These are phyloP conservation scores for Bipolaris cookei DNA, from an alignment of 2,329 filamentous ascomycete genomes.

Conservation along the genomic window DNA sequence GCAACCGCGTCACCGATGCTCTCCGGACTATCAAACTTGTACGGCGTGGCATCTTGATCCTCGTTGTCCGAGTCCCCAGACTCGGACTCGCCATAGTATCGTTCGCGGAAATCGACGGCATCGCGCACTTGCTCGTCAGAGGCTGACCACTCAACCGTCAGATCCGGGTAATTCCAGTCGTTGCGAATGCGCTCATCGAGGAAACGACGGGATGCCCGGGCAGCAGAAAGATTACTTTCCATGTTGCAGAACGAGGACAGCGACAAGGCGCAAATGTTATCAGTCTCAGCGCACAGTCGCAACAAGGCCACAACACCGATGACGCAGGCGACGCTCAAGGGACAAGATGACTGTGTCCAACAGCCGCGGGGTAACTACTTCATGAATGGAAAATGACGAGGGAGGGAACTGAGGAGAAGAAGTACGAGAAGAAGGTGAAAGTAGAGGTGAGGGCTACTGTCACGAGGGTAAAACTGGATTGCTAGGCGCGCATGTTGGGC, in stretches of 20 bases:
- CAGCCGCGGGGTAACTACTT: neutral
- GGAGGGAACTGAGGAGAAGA: too few relatives aligned
- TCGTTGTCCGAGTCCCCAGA: slow-evolving; percentile 34
- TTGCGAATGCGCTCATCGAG: slow-evolving; percentile 52
- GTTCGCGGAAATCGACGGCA: slow-evolving; percentile 51
- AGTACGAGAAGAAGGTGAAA: neutral
- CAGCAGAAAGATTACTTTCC: slow-evolving; percentile 52
- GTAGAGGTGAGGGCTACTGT: neutral
- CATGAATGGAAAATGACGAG: neutral
- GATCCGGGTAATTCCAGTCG: slow-evolving; percentile 55
- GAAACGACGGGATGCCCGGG: slow-evolving; percentile 51
- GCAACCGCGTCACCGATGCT: slow-evolving; percentile 50
- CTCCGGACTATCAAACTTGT: slow-evolving; percentile 55
- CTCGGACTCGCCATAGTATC: slow-evolving; percentile 50
- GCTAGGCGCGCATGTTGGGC: neutral
- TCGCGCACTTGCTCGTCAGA: slow-evolving; percentile 44
- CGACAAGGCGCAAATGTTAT: neutral
- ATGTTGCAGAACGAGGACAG: slow-evolving; percentile 24
- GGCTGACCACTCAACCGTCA: slow-evolving; percentile 41
- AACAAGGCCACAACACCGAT: neutral
- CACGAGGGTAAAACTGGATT: neutral
- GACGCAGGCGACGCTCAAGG: slow-evolving; percentile 1
- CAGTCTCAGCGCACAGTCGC: neutral
- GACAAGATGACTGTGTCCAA: neutral
- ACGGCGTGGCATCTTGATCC: slow-evolving; percentile 37